Conservation (phyloP, 768 basidiomycete species). For the Termitomyces sp. region DNA sequence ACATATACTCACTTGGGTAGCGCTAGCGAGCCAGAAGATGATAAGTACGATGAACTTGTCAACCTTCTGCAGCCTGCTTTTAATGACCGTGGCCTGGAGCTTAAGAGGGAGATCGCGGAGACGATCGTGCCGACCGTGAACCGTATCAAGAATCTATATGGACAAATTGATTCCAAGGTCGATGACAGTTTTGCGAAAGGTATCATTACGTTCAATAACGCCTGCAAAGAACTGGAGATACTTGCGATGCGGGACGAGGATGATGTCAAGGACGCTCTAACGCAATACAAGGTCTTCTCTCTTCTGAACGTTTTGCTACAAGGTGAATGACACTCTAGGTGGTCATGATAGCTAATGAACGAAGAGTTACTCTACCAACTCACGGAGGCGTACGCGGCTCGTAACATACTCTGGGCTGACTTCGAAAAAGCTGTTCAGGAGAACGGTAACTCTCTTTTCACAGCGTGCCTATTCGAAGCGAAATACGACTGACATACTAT, state of each 20-base stretch:
- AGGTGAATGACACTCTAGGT: conserved; percentile 2
- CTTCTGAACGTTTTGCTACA: not conserved
- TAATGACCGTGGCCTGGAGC: conserved; percentile 26
- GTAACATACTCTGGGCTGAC: conserved; percentile 45
- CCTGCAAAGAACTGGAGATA: conserved; percentile 47
- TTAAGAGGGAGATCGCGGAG: conserved; percentile 35
- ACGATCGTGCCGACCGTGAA: conserved; percentile 43
- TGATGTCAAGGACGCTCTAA: conserved; percentile 31
- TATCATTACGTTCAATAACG: conserved; percentile 47
- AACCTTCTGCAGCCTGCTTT: conserved; percentile 39
- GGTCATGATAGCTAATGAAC: conserved; percentile 31
- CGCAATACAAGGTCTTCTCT: conserved; percentile 34
- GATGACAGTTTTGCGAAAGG: conserved; percentile 35
- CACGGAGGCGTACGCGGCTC: conserved; percentile 38
- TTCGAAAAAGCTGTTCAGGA: conserved; percentile 38
- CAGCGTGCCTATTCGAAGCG: not conserved
- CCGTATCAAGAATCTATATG: conserved; percentile 35
- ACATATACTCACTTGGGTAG: conserved; percentile 15
- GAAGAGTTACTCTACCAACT: conserved; percentile 37
- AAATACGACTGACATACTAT: conserved; percentile 4
- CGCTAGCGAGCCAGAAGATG: conserved; percentile 20
- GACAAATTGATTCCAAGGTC: conserved; percentile 28
- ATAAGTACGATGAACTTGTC: conserved; percentile 28
- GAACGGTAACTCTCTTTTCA: conserved; percentile 33
- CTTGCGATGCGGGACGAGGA: conserved; percentile 37